Percentiles rank a stretch among this genome's conserved stretches.
These are phyloP conservation scores for Lenzites betulinus DNA, from an alignment of 768 basidiomycete species.

Conservation along the genomic window DNA sequence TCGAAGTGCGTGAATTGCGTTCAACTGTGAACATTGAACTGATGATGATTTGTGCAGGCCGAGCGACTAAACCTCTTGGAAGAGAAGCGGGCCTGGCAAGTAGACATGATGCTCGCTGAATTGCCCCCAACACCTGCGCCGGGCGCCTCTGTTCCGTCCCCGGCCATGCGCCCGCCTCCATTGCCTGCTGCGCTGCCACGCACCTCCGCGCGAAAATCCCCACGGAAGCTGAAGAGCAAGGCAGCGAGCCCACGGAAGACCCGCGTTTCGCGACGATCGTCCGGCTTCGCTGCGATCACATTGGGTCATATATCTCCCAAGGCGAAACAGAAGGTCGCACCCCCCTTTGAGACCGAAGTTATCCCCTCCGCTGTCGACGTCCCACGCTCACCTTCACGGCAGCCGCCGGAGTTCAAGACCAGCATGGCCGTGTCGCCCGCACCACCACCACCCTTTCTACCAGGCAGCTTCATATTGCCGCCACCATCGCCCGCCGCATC, in stretches of 20 bases:
- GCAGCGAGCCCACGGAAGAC: slow-evolving; percentile 47
- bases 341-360: slow-evolving; percentile 56
- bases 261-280: slow-evolving; percentile 49
- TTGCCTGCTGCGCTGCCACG: slow-evolving; percentile 30
- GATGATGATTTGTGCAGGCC: slow-evolving; percentile 42
- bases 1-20: slow-evolving; percentile 54
- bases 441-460: slow-evolving; percentile 50
- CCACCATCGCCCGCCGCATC: slow-evolving; percentile 75
- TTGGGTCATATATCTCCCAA: slow-evolving; percentile 27
- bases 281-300: slow-evolving; percentile 36
- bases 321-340: slow-evolving; percentile 47
- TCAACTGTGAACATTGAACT: background rate
- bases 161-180: slow-evolving; percentile 18
- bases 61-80: slow-evolving; percentile 63
- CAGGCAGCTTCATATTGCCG: slow-evolving; percentile 75
- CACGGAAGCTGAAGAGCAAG: slow-evolving; percentile 46
- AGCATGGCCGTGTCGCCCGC: slow-evolving; percentile 25
- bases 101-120: slow-evolving; percentile 61
- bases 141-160: slow-evolving; percentile 29
- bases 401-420: slow-evolving; percentile 33
- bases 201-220: slow-evolving; percentile 47
- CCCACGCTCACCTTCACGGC: slow-evolving; percentile 27
- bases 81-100: slow-evolving; percentile 76
- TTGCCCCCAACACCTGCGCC: slow-evolving; percentile 46
- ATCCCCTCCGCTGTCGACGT: slow-evolving; percentile 31